Evolutionary conservation across 177 flowering plant species (phyloP).

Genomic region (Telopea speciosissima): DNA sequence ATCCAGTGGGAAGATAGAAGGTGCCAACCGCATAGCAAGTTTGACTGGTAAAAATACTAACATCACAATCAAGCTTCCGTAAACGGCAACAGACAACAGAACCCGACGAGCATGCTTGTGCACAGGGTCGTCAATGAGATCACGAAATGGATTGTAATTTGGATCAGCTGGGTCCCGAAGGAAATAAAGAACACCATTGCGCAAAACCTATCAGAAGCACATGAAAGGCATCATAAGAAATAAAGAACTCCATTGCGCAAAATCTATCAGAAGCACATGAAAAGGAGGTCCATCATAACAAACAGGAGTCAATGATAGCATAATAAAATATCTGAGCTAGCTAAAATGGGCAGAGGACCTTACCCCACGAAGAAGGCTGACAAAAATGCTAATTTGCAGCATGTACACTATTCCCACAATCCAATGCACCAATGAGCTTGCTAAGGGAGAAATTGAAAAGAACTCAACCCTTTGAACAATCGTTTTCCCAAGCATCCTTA

Average conservation of each 20-base stretch:
- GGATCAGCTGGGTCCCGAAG: conserved; percentile 99
- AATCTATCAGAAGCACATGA: conserved; percentile 42
- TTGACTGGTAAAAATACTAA: conserved; percentile 93
- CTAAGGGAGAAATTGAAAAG: conserved; percentile 84
- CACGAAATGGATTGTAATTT: conserved; percentile 97
- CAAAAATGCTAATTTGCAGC: conserved; percentile 97
- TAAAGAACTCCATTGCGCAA: conserved; percentile 89
- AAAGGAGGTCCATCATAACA: not conserved
- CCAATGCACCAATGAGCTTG: conserved; percentile 97
- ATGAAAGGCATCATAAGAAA: not conserved
- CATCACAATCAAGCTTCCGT: conserved; percentile 98
- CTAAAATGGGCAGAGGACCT: conserved; percentile 1
- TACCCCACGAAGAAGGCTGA: conserved; percentile 99
- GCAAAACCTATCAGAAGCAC: conserved; percentile 59
- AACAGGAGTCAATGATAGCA: not conserved
- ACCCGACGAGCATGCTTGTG: conserved; percentile 99
- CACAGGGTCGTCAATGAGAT: conserved; percentile 96
- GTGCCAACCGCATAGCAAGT: conserved; percentile 90
- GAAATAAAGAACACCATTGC: conserved; percentile 90
- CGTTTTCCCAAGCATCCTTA: conserved; percentile 91
- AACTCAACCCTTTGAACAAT: conserved; percentile 83
- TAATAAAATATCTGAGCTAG: not conserved
- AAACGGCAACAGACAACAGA: conserved; percentile 88
- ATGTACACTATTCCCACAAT: conserved; percentile 92
- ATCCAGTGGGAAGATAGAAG: conserved; percentile 87